A percentile compares a stretch with the other conserved stretches of the same genome.
Conservation (phyloP, 176 grass and related monocot species). For the Hsuehochloa calcarea region DNA sequence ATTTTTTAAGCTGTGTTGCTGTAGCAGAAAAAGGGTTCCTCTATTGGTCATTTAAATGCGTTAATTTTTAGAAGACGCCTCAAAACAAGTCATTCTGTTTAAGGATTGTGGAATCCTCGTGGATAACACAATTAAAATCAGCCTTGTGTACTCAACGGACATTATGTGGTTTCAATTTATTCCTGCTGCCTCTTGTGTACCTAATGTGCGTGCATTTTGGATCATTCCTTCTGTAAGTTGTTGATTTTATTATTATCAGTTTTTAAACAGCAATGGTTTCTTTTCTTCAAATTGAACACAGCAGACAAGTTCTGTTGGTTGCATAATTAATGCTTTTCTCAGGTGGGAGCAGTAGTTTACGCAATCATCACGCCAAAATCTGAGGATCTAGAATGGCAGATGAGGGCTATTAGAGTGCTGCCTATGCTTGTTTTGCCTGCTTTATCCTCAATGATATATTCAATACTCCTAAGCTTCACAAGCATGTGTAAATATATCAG, state of each 20-base stretch:
- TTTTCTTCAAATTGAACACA: neutral
- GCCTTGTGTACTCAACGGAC: neutral
- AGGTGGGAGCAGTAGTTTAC: slow-evolving; percentile 74
- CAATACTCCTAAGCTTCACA: slow-evolving; percentile 58
- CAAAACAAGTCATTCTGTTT: neutral
- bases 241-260: neutral
- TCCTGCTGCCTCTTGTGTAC: neutral
- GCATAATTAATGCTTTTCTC: slow-evolving; percentile 14
- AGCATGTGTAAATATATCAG: slow-evolving; percentile 72
- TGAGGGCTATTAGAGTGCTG: slow-evolving; percentile 61
- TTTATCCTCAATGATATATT: slow-evolving; percentile 72
- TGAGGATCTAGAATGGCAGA: slow-evolving; percentile 72
- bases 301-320: neutral
- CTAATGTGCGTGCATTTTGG: neutral
- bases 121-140: neutral
- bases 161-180: neutral
- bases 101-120: neutral
- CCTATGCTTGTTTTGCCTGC: slow-evolving; percentile 82
- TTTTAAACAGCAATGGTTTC: neutral
- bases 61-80: neutral
- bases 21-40: neutral
- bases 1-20: neutral
- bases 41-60: neutral
- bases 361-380: slow-evolving; percentile 68
- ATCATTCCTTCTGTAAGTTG: neutral